Evolutionary conservation across 2,329 filamentous ascomycete species (phyloP).

Genomic region (Colletotrichum eleusines): DNA sequence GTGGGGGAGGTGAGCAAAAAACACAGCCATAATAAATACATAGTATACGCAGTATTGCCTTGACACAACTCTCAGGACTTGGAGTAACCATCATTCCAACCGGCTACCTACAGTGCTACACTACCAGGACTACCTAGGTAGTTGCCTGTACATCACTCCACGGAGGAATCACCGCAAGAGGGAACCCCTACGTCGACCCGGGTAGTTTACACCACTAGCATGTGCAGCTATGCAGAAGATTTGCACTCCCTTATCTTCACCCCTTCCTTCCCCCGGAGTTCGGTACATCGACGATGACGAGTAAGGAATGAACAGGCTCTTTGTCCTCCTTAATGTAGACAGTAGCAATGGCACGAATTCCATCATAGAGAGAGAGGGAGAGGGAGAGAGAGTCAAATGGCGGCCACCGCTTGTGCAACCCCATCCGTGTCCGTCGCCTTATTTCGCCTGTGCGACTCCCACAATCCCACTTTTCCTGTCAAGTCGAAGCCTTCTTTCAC

Average conservation of each 20-base stretch:
- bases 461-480: constrained; percentile 35
- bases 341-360: not conserved
- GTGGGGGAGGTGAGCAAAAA: not conserved
- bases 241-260: not conserved
- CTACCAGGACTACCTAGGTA: too few relatives aligned
- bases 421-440: constrained; percentile 31
- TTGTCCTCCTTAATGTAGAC: not conserved
- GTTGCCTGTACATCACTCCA: not conserved
- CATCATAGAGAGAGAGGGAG: too few relatives aligned
- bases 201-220: not conserved
- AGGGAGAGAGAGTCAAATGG: not conserved
- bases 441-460: constrained; percentile 3
- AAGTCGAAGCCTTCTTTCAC: not conserved
- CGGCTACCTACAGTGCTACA: not conserved
- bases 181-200: not conserved
- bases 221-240: not conserved
- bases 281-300: not conserved
- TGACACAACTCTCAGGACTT: not conserved
- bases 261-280: not conserved
- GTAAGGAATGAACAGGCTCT: not conserved
- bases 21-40: not conserved
- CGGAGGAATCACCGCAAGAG: not conserved
- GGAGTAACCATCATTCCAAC: constrained; percentile 3
- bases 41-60: not conserved
- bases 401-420: constrained; percentile 13